Evolutionary conservation across 148 eudicot genomes (phyloP).

Genomic region (Vaccinium darrowii): DNA sequence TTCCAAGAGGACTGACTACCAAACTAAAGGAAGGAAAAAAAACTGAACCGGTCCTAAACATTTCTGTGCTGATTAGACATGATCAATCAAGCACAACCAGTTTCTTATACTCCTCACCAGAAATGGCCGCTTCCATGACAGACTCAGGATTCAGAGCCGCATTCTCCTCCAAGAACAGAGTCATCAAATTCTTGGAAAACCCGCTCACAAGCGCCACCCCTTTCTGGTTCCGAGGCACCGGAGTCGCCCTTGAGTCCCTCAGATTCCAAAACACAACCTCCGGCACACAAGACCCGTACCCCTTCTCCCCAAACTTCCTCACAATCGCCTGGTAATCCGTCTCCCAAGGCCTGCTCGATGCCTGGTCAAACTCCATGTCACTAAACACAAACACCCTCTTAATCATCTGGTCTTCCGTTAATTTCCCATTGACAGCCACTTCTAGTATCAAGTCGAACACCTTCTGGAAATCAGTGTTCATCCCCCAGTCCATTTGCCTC

Average conservation of each 20-base stretch:
- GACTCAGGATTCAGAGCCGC: slow-evolving; percentile 20
- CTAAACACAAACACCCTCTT: slow-evolving; percentile 55
- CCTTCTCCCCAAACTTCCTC: slow-evolving; percentile 29
- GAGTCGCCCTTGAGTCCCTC: slow-evolving; percentile 26
- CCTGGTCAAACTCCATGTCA: slow-evolving; percentile 49
- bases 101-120: slow-evolving; percentile 29
- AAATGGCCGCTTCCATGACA: slow-evolving; percentile 33
- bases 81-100: slow-evolving; percentile 33
- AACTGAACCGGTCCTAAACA: background rate
- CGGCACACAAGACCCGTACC: slow-evolving; percentile 17
- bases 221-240: slow-evolving; percentile 18
- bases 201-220: slow-evolving; percentile 43
- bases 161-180: slow-evolving; percentile 28
- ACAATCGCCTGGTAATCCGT: slow-evolving; percentile 30
- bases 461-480: slow-evolving; percentile 35
- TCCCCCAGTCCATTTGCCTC: slow-evolving; percentile 25
- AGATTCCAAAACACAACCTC: slow-evolving; percentile 42
- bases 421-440: slow-evolving; percentile 29
- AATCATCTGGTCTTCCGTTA: slow-evolving; percentile 38
- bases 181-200: slow-evolving; percentile 35
- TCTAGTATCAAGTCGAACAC: slow-evolving; percentile 43
- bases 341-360: slow-evolving; percentile 32
- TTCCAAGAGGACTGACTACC: background rate
- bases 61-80: background rate
- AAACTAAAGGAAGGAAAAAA: background rate